Base-by-base conservation (phyloP, 2,329 filamentous ascomycete genomes). In the Botrytis tulipae region DNA sequence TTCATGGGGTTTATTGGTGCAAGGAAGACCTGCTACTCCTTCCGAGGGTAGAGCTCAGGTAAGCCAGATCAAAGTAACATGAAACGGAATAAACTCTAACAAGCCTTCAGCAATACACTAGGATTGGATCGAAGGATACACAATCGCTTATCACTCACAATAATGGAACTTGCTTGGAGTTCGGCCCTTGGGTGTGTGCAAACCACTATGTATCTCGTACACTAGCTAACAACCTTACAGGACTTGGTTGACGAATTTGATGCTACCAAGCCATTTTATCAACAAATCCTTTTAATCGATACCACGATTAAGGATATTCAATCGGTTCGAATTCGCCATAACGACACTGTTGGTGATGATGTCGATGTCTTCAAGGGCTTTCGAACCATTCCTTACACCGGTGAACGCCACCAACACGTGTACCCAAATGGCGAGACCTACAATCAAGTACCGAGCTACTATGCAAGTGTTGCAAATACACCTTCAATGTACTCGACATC, bases 21-120 rank as follows among this genome's bases (percentile, higher is more conserved):
- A 78, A 25, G 77, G 77, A n/a, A 70, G 78, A 25, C 77, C 78
- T 35, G 67, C 72, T 29, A 80, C 78, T 8, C 78, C 78, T 9
- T 75, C 72, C 10, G 78, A 80, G 29, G 78, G 78, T 29, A 71
- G 72, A 60, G 78, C 78, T 7, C 77, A 79, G 46, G 78, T 79
- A 77, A 71, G 61, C 20, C 4, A 70, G 6, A 48, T 54, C 16
- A 14, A 48, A 63, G 44, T 12, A 70, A 59, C 2, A 44, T 42
- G 14, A n/a, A 48, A 51, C 29, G 32, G 16, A 22, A 3, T 12
- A 57, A 16, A 32, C 29, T 35, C 59, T 63, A 71, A 71, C n/a
- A 46, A 44, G 14, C 1, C 32, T 10, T 18, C 46, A 73, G 72
- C 59, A 73, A 46, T 73, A 73, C 12, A 54, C 44, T 12, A 60